phyloP scores from a whole-genome alignment of 1,284 basidiomycete genomes.

The Caloboletus inedulis region DNA sequence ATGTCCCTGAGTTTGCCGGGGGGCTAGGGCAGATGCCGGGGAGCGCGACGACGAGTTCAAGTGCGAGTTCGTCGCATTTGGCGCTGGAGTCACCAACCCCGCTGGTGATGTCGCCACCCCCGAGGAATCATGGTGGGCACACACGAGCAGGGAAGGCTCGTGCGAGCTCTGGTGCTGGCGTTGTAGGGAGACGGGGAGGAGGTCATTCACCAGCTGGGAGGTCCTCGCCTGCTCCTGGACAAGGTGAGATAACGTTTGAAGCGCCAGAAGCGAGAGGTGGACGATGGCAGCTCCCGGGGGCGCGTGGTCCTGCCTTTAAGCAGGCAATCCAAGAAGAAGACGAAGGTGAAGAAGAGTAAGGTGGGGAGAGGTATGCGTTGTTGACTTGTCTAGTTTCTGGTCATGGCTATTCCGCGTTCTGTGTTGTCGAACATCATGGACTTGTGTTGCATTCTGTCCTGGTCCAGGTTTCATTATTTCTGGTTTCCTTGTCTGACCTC shows the following conservation, averaged over 20 bases:
- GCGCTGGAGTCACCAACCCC: constrained; percentile 35
- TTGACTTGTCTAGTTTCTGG: constrained; percentile 7
- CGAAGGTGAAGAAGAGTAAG: constrained; percentile 65
- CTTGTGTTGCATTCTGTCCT: constrained; percentile 4
- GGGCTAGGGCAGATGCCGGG: constrained; percentile 70
- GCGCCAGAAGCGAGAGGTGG: constrained; percentile 45
- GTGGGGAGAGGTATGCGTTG: constrained; percentile 2
- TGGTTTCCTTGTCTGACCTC: constrained; percentile 6
- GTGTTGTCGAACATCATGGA: constrained; percentile 12
- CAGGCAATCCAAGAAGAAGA: constrained; percentile 75
- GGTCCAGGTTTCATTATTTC: constrained; percentile 1
- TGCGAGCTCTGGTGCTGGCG: constrained; percentile 17
- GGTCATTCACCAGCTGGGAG: constrained; percentile 58
- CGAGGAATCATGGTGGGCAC: constrained; percentile 31
- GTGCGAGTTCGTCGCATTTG: constrained; percentile 24
- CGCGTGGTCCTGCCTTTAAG: constrained; percentile 60
- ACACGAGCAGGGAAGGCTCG: constrained; percentile 28
- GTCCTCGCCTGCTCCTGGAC: constrained; percentile 51
- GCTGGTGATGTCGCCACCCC: constrained; percentile 40
- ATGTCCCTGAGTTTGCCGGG: constrained; percentile 69
- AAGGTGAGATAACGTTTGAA: constrained; percentile 46
- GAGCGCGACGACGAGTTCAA: constrained; percentile 30
- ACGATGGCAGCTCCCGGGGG: constrained; percentile 62
- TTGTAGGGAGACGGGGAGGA: constrained; percentile 36
- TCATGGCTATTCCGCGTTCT: constrained; percentile 2